Evolutionary conservation across 2,329 filamentous ascomycete species (phyloP).

Genomic region (Arthrobotrys sphaeroides): DNA sequence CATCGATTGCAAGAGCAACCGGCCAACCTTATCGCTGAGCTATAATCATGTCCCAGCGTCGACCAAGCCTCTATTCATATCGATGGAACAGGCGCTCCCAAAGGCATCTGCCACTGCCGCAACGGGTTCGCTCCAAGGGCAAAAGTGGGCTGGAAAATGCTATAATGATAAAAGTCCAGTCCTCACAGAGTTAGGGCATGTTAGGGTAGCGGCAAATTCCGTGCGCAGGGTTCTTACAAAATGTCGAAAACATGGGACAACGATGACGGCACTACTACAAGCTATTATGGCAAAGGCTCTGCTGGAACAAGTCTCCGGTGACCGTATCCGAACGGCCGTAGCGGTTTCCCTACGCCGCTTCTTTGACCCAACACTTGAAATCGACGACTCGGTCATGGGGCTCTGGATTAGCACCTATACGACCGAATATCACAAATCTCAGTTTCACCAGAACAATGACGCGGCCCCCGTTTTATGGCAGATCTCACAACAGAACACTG

Average conservation of each 20-base stretch:
- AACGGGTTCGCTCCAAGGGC: neutral
- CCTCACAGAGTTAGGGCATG: slow-evolving; percentile 20
- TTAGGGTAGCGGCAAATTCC: slow-evolving; percentile 19
- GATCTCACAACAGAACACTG: slow-evolving; percentile 12
- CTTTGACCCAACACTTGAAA: slow-evolving; percentile 8
- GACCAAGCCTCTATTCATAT: slow-evolving; percentile 23
- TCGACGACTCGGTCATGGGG: slow-evolving; percentile 43
- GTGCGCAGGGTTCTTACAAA: neutral
- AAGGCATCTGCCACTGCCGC: neutral
- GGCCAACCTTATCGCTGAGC: neutral
- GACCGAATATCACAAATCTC: slow-evolving; percentile 27
- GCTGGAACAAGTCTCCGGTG: slow-evolving; percentile 1
- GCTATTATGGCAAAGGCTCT: slow-evolving; percentile 35
- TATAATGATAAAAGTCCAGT: slow-evolving; percentile 21
- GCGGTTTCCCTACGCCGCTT: slow-evolving; percentile 44
- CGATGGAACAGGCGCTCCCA: slow-evolving; percentile 33
- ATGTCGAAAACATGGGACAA: slow-evolving; percentile 33
- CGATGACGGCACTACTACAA: slow-evolving; percentile 39
- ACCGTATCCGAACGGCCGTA: slow-evolving; percentile 35
- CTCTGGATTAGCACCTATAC: slow-evolving; percentile 41
- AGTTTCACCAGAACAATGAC: slow-evolving; percentile 2
- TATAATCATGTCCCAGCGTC: slow-evolving; percentile 3
- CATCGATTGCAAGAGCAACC: slow-evolving; percentile 29
- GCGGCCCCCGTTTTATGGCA: neutral
- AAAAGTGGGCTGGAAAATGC: slow-evolving; percentile 35